Conservation (phyloP, 345 rosid genomes). For the Gossypium australe region DNA sequence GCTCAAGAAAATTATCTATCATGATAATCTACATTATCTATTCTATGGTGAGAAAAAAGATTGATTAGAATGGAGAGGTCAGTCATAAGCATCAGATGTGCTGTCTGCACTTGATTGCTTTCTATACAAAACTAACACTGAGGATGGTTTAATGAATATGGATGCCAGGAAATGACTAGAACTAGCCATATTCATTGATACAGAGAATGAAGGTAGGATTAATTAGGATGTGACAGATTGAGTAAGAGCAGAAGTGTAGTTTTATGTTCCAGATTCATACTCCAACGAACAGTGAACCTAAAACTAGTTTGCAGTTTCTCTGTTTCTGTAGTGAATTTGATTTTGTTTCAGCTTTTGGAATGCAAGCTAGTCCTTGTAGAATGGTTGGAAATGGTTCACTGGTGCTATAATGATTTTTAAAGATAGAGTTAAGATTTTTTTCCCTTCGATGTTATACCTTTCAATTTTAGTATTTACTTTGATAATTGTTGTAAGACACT, state of each 20-base stretch:
- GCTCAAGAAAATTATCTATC: background rate
- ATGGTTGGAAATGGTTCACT: background rate
- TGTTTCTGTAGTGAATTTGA: background rate
- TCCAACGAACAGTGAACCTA: background rate
- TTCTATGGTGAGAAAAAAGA: background rate
- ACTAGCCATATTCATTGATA: background rate
- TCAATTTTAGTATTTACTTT: background rate
- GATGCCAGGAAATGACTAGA: background rate
- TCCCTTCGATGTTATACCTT: background rate
- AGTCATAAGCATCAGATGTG: background rate
- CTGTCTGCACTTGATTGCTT: background rate
- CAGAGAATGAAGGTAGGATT: background rate
- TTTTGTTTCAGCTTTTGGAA: background rate
- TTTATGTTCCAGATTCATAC: background rate
- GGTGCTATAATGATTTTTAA: background rate
- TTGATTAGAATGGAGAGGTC: background rate
- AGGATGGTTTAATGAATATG: background rate
- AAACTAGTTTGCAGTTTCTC: background rate
- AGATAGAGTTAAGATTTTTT: background rate
- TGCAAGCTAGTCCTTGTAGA: background rate
- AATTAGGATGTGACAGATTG: background rate
- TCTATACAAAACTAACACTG: background rate
- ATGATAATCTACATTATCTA: background rate
- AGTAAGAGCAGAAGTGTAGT: background rate
- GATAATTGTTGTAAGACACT: background rate